These are phyloP conservation scores for Podospora pseudopauciseta DNA, from an alignment of 495 filamentous ascomycete species.

Conservation along the genomic window DNA sequence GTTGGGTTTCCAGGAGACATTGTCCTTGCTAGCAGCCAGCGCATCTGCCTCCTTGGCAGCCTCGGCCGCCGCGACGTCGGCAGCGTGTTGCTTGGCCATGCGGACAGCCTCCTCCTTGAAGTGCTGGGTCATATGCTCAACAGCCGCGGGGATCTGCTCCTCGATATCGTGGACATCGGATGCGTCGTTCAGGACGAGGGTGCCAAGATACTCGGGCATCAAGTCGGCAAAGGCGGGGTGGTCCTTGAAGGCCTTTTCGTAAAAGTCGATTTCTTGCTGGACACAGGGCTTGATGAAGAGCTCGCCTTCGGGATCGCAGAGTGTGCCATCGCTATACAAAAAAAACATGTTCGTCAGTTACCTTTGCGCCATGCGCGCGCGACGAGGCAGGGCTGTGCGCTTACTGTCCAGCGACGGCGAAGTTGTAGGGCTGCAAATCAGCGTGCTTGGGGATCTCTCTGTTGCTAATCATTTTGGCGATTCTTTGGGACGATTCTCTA, in stretches of 20 bases:
- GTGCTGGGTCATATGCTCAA: conserved; percentile 40
- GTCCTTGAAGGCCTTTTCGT: conserved; percentile 62
- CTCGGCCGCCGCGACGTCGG: conserved; percentile 28
- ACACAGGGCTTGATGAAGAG: conserved; percentile 96
- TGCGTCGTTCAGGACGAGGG: conserved; percentile 54
- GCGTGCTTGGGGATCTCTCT: conserved; percentile 44
- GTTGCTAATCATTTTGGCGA: conserved; percentile 28
- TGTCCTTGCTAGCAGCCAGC: conserved; percentile 21
- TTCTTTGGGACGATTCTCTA: neutral
- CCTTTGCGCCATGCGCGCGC: neutral
- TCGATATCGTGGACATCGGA: conserved; percentile 46
- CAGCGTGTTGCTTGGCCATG: conserved; percentile 27
- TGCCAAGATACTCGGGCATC: conserved; percentile 84
- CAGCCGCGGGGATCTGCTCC: conserved; percentile 47
- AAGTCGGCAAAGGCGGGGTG: conserved; percentile 71
- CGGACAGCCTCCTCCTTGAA: conserved; percentile 40
- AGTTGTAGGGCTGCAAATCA: conserved; percentile 66
- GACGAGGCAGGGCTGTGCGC: conserved; percentile 36
- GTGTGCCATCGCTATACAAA: conserved; percentile 73
- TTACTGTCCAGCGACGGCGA: conserved; percentile 93
- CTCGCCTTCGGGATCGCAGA: conserved; percentile 77
- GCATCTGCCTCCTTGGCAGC: conserved; percentile 29
- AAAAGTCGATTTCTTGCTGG: conserved; percentile 81
- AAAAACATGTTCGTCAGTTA: conserved; percentile 4
- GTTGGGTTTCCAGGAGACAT: conserved; percentile 36